These are phyloP conservation scores for Rhododendron mucronatum DNA, from an alignment of 148 eudicot genomes.

Conservation along the genomic window DNA sequence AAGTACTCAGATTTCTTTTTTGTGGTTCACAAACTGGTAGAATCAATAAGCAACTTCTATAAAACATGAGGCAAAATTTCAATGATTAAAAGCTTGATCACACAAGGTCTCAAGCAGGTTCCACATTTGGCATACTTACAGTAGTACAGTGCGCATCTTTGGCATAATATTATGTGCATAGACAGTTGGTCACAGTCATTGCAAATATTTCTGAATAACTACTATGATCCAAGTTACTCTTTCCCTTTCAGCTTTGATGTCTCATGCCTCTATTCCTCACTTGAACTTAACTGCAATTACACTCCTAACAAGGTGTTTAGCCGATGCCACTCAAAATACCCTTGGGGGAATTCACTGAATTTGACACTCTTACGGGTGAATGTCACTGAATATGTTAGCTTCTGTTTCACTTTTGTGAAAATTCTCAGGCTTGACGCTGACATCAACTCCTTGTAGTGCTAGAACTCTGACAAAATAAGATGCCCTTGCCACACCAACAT, in stretches of 20 bases:
- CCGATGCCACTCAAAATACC: constrained; percentile 8
- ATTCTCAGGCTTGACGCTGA: constrained; percentile 11
- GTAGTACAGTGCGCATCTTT: neutral
- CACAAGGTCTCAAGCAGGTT: neutral
- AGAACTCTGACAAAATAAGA: constrained; percentile 11
- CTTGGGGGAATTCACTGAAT: constrained; percentile 3
- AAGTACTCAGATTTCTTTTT: neutral
- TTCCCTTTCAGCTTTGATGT: neutral
- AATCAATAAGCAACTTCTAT: neutral
- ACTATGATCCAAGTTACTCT: neutral
- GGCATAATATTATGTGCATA: neutral
- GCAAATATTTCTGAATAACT: neutral
- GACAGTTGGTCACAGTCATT: neutral
- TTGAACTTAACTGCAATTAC: constrained; percentile 1
- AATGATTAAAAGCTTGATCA: neutral
- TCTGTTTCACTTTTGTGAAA: constrained; percentile 12
- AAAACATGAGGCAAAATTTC: neutral
- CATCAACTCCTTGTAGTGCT: constrained; percentile 12
- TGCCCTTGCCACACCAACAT: constrained; percentile 23
- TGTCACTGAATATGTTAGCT: constrained; percentile 13
- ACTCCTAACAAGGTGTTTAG: constrained; percentile 16
- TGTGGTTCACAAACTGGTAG: neutral
- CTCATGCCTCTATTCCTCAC: neutral
- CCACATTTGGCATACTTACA: neutral
- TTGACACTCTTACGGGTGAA: neutral